Evolutionary conservation across 257 asterid genomes (phyloP).

Genomic region (Nemophila menziesii): DNA sequence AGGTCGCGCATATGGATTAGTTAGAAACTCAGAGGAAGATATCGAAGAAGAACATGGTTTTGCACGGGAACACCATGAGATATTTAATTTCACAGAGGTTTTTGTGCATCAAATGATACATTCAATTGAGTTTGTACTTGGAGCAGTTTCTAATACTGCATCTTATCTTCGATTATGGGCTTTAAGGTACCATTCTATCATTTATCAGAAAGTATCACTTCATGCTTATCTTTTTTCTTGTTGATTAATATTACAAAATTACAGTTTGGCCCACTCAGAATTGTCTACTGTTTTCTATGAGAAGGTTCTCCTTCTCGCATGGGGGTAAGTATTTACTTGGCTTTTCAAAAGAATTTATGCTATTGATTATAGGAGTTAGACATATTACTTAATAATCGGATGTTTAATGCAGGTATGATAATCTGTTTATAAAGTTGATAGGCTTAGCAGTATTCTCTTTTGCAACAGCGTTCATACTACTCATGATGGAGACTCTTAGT

Average conservation of each 20-base stretch:
- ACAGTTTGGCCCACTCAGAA: conserved; percentile 94
- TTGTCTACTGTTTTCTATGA: conserved; percentile 87
- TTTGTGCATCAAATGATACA: conserved; percentile 98
- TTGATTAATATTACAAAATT: conserved; percentile 3
- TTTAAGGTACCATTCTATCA: conserved; percentile 44
- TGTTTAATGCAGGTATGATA: conserved; percentile 54
- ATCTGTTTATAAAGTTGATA: conserved; percentile 44
- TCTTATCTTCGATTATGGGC: conserved; percentile 97
- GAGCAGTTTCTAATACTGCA: conserved; percentile 94
- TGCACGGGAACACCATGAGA: conserved; percentile 55
- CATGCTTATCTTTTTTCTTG: background rate
- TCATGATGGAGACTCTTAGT: conserved; percentile 91
- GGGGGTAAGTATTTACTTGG: conserved; percentile 55
- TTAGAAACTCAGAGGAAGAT: conserved; percentile 64
- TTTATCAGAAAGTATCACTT: background rate
- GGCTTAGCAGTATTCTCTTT: conserved; percentile 76
- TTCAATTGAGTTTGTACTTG: conserved; percentile 82
- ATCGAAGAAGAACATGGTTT: conserved; percentile 59
- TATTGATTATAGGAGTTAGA: no score
- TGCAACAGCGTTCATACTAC: conserved; percentile 76
- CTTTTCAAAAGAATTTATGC: background rate
- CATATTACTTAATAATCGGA: background rate
- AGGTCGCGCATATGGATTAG: conserved; percentile 70
- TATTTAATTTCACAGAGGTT: conserved; percentile 75
- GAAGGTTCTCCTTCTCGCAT: conserved; percentile 79